These are phyloP conservation scores for Azolla pinnata DNA, from an alignment of 75 land plant genomes.

Conservation along the genomic window DNA sequence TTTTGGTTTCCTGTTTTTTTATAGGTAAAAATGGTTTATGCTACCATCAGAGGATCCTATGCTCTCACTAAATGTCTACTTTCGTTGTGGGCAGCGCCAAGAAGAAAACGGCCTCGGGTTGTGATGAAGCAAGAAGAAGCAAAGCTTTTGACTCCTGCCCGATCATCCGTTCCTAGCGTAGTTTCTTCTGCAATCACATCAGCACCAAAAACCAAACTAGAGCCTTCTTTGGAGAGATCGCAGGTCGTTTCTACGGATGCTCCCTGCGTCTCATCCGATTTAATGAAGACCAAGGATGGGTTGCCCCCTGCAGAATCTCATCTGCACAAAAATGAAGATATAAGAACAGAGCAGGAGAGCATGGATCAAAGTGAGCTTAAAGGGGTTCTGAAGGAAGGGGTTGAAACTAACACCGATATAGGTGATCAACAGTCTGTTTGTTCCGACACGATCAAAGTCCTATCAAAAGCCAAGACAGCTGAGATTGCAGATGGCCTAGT, in stretches of 20 bases:
- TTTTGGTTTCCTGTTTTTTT: no score
- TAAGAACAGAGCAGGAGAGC: background rate
- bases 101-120: slow-evolving; percentile 17
- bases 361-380: background rate
- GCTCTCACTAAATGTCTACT: no score
- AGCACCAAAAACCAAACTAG: background rate
- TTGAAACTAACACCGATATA: no score
- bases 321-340: background rate
- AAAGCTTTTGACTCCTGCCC: background rate
- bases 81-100: slow-evolving; percentile 25
- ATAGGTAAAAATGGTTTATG: no score
- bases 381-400: no score
- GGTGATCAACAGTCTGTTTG: no score
- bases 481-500: no score
- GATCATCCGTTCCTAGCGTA: background rate
- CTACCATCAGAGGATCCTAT: no score
- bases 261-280: background rate
- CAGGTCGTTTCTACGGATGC: background rate
- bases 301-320: background rate
- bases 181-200: slow-evolving; percentile 4
- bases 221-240: background rate
- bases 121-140: slow-evolving; percentile 14
- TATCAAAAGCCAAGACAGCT: no score
- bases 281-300: background rate
- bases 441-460: no score